These are phyloP conservation scores for Butyriboletus appendiculatus DNA, from an alignment of 1,284 basidiomycete genomes.

Conservation along the genomic window DNA sequence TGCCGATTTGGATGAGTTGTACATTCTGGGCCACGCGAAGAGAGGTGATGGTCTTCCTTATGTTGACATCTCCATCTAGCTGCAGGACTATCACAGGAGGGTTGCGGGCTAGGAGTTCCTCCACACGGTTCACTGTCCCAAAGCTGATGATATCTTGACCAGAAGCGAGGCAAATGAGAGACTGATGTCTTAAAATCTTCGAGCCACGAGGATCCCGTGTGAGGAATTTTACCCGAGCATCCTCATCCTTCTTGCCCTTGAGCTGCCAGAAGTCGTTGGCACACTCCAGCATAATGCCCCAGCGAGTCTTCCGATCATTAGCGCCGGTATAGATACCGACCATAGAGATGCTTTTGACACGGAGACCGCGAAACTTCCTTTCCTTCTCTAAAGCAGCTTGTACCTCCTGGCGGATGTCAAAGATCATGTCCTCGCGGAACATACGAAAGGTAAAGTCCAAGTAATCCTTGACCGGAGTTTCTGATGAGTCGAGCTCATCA, in stretches of 20 bases:
- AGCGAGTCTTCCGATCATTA: conserved; percentile 40
- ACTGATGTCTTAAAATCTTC: conserved; percentile 51
- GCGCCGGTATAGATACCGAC: conserved; percentile 40
- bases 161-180: conserved; percentile 50
- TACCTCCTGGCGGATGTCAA: conserved; percentile 60
- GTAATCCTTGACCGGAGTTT: conserved; percentile 43
- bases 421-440: conserved; percentile 64
- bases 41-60: conserved; percentile 37
- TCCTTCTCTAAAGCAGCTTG: conserved; percentile 44
- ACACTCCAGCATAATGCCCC: conserved; percentile 50
- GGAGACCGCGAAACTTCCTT: conserved; percentile 42
- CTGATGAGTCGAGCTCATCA: conserved; percentile 42
- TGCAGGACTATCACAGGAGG: conserved; percentile 55
- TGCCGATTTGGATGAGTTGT: conserved; percentile 53
- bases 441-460: conserved; percentile 67
- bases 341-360: conserved; percentile 40
- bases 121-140: conserved; percentile 54
- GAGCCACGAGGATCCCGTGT: conserved; percentile 37
- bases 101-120: conserved; percentile 45
- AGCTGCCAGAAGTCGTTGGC: conserved; percentile 42
- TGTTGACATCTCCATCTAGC: conserved; percentile 44
- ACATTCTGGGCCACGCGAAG: conserved; percentile 40
- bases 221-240: conserved; percentile 38
- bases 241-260: conserved; percentile 23
- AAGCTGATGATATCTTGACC: conserved; percentile 52